A percentile compares a stretch with the other conserved stretches of the same genome.
Evolutionary conservation across 768 basidiomycete genomes (phyloP).

Genomic region (Suillus cothurnatus): DNA sequence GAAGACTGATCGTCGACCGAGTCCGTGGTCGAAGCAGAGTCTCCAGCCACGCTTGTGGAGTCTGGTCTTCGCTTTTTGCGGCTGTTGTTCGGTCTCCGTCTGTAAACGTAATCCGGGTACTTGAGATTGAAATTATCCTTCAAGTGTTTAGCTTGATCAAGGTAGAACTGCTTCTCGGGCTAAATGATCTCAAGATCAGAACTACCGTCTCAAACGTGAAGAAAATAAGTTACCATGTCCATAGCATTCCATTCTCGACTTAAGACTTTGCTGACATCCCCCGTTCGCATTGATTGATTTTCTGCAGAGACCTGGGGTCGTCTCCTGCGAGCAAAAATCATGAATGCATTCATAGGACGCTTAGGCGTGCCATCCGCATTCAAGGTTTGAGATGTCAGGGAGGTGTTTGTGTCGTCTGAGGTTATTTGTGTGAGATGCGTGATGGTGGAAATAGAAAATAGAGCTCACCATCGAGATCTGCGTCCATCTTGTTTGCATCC

Average conservation of each 20-base stretch:
- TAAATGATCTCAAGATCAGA: slow-evolving; percentile 29
- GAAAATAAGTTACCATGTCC: slow-evolving; percentile 55
- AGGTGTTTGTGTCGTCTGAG: slow-evolving; percentile 42
- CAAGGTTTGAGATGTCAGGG: slow-evolving; percentile 75
- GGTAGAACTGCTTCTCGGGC: slow-evolving; percentile 86
- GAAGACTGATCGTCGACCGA: slow-evolving; percentile 32
- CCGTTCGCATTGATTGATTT: slow-evolving; percentile 87
- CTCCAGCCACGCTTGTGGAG: slow-evolving; percentile 27
- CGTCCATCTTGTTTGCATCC: slow-evolving; percentile 44
- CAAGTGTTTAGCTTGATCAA: slow-evolving; percentile 81
- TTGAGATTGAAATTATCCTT: slow-evolving; percentile 85
- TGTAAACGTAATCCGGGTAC: slow-evolving; percentile 91
- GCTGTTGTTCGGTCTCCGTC: slow-evolving; percentile 85
- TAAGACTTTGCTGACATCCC: slow-evolving; percentile 87
- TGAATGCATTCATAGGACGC: slow-evolving; percentile 92
- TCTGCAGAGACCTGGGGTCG: slow-evolving; percentile 85
- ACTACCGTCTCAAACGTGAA: slow-evolving; percentile 6
- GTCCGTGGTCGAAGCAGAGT: slow-evolving; percentile 34
- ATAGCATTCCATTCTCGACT: slow-evolving; percentile 86
- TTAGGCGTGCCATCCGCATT: slow-evolving; percentile 89
- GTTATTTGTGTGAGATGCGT: slow-evolving; percentile 16
- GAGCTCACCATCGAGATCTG: slow-evolving; percentile 48
- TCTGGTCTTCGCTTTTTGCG: slow-evolving; percentile 60
- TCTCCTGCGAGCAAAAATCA: slow-evolving; percentile 86
- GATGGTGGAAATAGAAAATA: slow-evolving; percentile 12